These are phyloP conservation scores for Fusarium sp. DNA, from an alignment of 2,329 filamentous ascomycete species.

Conservation along the genomic window DNA sequence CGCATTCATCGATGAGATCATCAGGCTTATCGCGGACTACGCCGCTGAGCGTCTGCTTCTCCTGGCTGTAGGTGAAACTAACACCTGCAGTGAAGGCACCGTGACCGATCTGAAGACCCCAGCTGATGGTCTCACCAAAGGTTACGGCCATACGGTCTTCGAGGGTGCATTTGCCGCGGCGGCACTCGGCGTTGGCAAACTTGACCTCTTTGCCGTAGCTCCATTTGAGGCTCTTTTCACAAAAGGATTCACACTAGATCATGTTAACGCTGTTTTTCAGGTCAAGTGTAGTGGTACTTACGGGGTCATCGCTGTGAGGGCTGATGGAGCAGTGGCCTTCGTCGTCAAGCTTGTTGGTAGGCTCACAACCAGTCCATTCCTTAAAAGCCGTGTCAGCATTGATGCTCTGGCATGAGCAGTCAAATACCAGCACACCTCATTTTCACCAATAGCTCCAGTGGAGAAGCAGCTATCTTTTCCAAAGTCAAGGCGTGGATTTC, in stretches of 20 bases:
- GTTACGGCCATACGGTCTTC: neutral
- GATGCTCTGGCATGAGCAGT: too few relatives aligned
- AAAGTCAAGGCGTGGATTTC: neutral
- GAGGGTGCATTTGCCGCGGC: neutral
- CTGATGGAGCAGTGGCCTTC: neutral
- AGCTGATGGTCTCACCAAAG: slow-evolving; percentile 3
- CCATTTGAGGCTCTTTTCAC: neutral
- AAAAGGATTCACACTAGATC: neutral
- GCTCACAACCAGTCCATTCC: neutral
- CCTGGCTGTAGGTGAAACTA: slow-evolving; percentile 5
- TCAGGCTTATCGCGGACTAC: slow-evolving; percentile 7
- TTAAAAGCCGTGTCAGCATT: neutral
- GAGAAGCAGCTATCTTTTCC: neutral
- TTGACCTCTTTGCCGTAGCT: neutral
- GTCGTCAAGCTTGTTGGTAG: neutral
- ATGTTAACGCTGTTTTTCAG: neutral
- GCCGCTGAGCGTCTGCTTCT: slow-evolving; percentile 1
- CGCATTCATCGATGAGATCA: slow-evolving; percentile 10
- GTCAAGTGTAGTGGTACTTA: too few relatives aligned
- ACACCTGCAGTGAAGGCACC: slow-evolving; percentile 2
- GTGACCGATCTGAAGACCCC: slow-evolving; percentile 3
- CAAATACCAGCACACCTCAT: neutral
- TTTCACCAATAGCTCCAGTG: neutral
- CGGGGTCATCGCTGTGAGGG: neutral
- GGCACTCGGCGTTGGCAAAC: neutral